These are phyloP conservation scores for Backusella australiensis DNA, from an alignment of 192 early-diverging fungal genomes.

Conservation along the genomic window DNA sequence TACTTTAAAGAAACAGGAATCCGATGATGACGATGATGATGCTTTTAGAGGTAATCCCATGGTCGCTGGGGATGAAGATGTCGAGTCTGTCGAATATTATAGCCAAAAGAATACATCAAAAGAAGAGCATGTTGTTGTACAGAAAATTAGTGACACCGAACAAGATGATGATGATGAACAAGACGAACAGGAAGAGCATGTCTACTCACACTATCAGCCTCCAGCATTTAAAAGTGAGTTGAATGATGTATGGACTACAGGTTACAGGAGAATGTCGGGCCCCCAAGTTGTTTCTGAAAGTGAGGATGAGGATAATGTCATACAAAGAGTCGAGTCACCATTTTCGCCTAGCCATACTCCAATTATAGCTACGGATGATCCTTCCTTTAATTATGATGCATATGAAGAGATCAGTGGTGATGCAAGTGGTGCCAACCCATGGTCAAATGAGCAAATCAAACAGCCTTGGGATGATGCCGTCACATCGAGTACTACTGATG, in stretches of 20 bases:
- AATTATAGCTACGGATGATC: neutral
- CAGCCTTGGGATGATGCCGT: neutral
- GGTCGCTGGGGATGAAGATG: conserved; percentile 53
- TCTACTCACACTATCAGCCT: neutral
- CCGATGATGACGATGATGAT: conserved; percentile 36
- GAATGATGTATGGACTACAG: conserved; percentile 35
- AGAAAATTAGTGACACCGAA: conserved; percentile 2
- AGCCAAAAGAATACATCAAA: neutral
- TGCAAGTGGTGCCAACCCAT: conserved; percentile 20
- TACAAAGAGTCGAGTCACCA: neutral
- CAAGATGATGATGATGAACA: neutral
- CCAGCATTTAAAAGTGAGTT: conserved; percentile 14
- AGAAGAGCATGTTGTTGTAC: neutral
- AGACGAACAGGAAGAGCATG: neutral
- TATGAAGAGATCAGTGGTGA: conserved; percentile 48
- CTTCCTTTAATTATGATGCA: conserved; percentile 1
- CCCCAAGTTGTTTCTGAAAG: conserved; percentile 32
- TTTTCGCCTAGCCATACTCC: neutral
- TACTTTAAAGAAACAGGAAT: neutral
- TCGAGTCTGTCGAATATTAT: conserved; percentile 34
- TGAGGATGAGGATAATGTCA: conserved; percentile 14
- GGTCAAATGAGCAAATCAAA: conserved; percentile 1
- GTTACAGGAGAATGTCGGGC: conserved; percentile 25
- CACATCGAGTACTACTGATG: neutral
- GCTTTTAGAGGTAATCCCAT: conserved; percentile 39